phyloP scores from a whole-genome alignment of 129 eudicot genomes.

The Cynara cardunculus region DNA sequence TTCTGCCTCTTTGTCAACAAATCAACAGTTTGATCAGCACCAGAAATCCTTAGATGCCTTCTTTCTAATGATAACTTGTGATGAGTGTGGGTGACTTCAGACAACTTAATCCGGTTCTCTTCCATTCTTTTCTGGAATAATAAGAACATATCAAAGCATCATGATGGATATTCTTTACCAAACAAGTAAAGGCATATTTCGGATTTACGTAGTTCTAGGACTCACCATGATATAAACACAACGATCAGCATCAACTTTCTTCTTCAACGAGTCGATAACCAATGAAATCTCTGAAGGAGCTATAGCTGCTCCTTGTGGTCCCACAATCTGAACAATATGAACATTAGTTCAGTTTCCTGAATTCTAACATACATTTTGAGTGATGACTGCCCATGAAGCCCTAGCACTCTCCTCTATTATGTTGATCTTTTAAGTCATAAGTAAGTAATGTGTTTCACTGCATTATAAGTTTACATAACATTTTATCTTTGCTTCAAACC shows the following conservation, averaged over 20 bases:
- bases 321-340: slow-evolving; percentile 37
- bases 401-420: not conserved
- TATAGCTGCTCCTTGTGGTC: slow-evolving; percentile 25
- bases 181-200: not conserved
- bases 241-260: slow-evolving; percentile 69
- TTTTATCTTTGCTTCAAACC: not conserved
- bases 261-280: slow-evolving; percentile 68
- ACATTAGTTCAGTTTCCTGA: slow-evolving; percentile 9
- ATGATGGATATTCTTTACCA: not conserved
- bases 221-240: slow-evolving; percentile 63
- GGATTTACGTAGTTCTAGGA: slow-evolving; percentile 16
- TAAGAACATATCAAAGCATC: slow-evolving; percentile 10
- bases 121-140: slow-evolving; percentile 64
- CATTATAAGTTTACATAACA: slow-evolving; percentile 10
- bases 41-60: slow-evolving; percentile 35
- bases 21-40: slow-evolving; percentile 34
- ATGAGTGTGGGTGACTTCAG: slow-evolving; percentile 55
- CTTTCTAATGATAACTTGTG: slow-evolving; percentile 58
- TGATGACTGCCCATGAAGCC: not conserved
- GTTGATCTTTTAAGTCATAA: not conserved
- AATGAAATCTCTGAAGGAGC: slow-evolving; percentile 45
- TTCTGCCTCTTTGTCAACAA: slow-evolving; percentile 71
- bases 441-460: not conserved
- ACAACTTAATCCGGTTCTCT: slow-evolving; percentile 62
- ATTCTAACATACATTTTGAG: not conserved